Base-by-base conservation (phyloP, 768 basidiomycete species). In the Leccinellum luteum region DNA sequence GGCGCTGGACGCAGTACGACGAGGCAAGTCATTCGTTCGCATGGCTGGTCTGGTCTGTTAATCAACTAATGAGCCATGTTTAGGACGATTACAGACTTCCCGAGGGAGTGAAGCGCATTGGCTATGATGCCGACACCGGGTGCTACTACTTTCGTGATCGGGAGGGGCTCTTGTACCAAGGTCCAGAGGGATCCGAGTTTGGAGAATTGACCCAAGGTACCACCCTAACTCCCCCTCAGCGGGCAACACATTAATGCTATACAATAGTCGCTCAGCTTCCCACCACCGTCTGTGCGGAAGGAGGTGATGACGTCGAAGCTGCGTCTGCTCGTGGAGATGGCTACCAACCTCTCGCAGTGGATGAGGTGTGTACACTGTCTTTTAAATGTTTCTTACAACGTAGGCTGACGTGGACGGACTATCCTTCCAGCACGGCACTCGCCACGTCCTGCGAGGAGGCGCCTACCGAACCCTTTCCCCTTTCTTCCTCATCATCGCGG, bases 91-190 rank as follows among this genome's bases (percentile, higher is more conserved):
- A 81, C 63, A 76, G 81, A 60, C 76, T 83, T 52, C 81, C 81
- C 1, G 77, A 77, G 52, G 81, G 81, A 43, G 72, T 81, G 68
- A 75, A 83, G 59, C 83, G 90, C 32, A 81, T 88, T 56, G 90
- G 89, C 12, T 92, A 91, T 66, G 90, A 92, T 72, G 75, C 85
- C 4, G 90, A 92, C 74, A 78, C 79, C 2, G 80, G 82, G 50
- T 75, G 79, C 49, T 90, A 91, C 74, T 79, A 80, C 66, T 92
- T 85, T 73, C 78, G 79, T 25, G 83, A 84, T 69, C 56, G 56
- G 3, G 79, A 78, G 48, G 87, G 89, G 10, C 73, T 68, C 8
- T 67, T 71, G 60, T 84, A 65, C 86, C 84, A 83, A 69, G 81
- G 81, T 31, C 73, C 79, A 17, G 78, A 85, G 60, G 89, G 88